A percentile compares a stretch with the other conserved stretches of the same genome.
Conservation (phyloP, 768 basidiomycete species). For the Paxillus ammoniavirescens region DNA sequence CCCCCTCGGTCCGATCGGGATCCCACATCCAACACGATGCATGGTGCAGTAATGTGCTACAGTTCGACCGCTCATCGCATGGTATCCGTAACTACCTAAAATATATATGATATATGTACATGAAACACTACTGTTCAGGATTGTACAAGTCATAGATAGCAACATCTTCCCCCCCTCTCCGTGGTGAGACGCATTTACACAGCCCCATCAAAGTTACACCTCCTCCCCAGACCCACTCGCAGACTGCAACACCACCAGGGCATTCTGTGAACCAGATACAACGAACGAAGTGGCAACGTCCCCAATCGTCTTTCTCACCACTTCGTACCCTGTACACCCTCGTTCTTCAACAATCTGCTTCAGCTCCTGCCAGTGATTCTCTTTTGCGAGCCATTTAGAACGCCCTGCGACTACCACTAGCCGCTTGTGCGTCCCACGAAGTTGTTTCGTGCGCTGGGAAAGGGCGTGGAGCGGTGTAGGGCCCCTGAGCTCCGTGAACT, state of each 20-base stretch:
- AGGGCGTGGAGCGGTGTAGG: slow-evolving; percentile 56
- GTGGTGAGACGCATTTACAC: background rate
- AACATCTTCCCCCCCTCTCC: no score
- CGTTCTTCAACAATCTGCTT: slow-evolving; percentile 40
- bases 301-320: slow-evolving; percentile 77
- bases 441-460: slow-evolving; percentile 38
- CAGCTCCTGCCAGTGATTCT: slow-evolving; percentile 61
- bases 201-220: background rate
- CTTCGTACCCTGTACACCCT: slow-evolving; percentile 10
- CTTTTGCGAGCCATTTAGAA: slow-evolving; percentile 65
- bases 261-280: slow-evolving; percentile 53
- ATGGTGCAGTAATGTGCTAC: no score
- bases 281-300: slow-evolving; percentile 81
- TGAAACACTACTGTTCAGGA: no score
- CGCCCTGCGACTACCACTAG: slow-evolving; percentile 73
- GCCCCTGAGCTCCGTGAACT: slow-evolving; percentile 53
- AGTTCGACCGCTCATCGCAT: no score
- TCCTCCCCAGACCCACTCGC: slow-evolving; percentile 25
- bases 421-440: slow-evolving; percentile 33
- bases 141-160: no score
- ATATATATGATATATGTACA: no score
- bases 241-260: slow-evolving; percentile 70
- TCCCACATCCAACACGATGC: no score
- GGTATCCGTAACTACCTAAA: no score
- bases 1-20: no score